Evolutionary conservation across 768 basidiomycete species (phyloP).

Genomic region (Coprinopsis cinerea): DNA sequence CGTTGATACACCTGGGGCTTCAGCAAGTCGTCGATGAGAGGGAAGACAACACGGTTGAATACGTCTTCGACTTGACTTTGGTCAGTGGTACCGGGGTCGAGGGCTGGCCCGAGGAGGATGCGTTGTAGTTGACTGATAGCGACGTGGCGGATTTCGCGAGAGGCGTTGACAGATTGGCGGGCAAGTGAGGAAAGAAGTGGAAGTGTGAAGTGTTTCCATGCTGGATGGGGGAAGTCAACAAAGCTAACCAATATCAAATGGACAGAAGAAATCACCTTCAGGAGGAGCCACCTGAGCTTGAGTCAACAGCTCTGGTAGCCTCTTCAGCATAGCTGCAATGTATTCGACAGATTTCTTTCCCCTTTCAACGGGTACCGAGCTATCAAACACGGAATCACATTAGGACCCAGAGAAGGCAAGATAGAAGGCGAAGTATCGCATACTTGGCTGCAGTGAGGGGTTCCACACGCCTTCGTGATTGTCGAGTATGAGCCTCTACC

Average conservation of each 20-base stretch:
- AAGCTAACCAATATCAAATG: not conserved
- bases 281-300: slow-evolving; percentile 31
- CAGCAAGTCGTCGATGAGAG: slow-evolving; percentile 85
- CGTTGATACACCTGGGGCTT: slow-evolving; percentile 73
- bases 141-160: slow-evolving; percentile 77
- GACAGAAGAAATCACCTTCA: slow-evolving; percentile 31
- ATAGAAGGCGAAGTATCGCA: slow-evolving; percentile 11
- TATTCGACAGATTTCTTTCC: slow-evolving; percentile 82
- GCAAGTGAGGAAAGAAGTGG: slow-evolving; percentile 70
- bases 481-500: slow-evolving; percentile 53
- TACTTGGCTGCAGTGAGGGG: slow-evolving; percentile 48
- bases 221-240: no score
- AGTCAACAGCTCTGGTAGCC: slow-evolving; percentile 55
- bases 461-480: slow-evolving; percentile 45
- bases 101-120: slow-evolving; percentile 71
- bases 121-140: slow-evolving; percentile 82
- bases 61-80: slow-evolving; percentile 68
- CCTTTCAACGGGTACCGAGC: slow-evolving; percentile 73
- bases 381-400: slow-evolving; percentile 24
- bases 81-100: slow-evolving; percentile 53
- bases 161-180: slow-evolving; percentile 77
- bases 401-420: slow-evolving; percentile 6
- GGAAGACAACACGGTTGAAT: slow-evolving; percentile 87
- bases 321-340: slow-evolving; percentile 64
- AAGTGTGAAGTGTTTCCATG: slow-evolving; percentile 73